phyloP scores from a whole-genome alignment of 352 stramenopile genomes.

The Peronospora destructor region DNA sequence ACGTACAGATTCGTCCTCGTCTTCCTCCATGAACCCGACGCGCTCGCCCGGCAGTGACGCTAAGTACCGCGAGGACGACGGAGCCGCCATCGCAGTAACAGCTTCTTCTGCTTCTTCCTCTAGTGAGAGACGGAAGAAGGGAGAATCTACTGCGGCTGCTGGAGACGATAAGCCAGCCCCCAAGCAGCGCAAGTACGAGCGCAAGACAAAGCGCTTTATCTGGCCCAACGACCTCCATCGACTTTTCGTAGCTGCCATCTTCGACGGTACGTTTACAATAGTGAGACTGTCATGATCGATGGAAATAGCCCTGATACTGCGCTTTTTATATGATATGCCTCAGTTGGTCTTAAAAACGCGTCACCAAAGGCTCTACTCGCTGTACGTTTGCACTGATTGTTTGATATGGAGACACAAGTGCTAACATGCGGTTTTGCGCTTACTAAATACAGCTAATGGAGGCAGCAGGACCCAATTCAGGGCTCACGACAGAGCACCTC shows the following conservation, averaged over 20 bases:
- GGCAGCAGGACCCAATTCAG: slow-evolving; percentile 38
- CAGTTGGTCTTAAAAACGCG: slow-evolving; percentile 84
- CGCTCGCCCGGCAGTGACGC: slow-evolving; percentile 15
- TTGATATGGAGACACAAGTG: not conserved
- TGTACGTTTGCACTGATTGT: slow-evolving; percentile 25
- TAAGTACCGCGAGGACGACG: slow-evolving; percentile 6
- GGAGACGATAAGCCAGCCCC: slow-evolving; percentile 13
- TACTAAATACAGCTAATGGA: slow-evolving; percentile 54
- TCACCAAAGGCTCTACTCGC: slow-evolving; percentile 75
- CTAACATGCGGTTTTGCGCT: slow-evolving; percentile 1
- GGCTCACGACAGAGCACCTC: slow-evolving; percentile 80
- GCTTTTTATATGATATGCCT: slow-evolving; percentile 1
- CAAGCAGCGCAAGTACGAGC: slow-evolving; percentile 82
- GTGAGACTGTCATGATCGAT: not conserved
- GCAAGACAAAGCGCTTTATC: slow-evolving; percentile 83
- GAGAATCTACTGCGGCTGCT: slow-evolving; percentile 1
- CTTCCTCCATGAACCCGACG: slow-evolving; percentile 28
- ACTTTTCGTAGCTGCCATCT: slow-evolving; percentile 83
- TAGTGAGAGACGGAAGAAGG: slow-evolving; percentile 18
- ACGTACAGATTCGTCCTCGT: slow-evolving; percentile 30
- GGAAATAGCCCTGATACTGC: slow-evolving; percentile 6
- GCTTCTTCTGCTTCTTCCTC: slow-evolving; percentile 2
- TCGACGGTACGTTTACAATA: slow-evolving; percentile 51
- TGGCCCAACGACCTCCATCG: slow-evolving; percentile 85
- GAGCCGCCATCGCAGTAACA: not conserved